These are phyloP conservation scores for Claviceps monticola DNA, from an alignment of 2,329 filamentous ascomycete species.

Conservation along the genomic window DNA sequence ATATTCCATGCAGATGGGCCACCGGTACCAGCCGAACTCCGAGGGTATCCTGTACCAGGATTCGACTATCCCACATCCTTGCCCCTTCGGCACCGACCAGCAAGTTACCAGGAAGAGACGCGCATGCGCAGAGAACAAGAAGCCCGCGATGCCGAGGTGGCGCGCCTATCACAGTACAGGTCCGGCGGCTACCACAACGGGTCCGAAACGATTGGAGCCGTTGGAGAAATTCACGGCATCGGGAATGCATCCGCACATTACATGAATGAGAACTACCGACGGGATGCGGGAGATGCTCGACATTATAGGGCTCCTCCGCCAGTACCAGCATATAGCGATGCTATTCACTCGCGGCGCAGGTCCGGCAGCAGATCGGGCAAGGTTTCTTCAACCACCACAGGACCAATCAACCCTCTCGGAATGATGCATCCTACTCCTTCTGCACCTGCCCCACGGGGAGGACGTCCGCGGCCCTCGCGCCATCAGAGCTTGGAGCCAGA, in stretches of 20 bases:
- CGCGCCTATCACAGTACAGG: slow-evolving; percentile 12
- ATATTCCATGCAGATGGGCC: slow-evolving; percentile 10
- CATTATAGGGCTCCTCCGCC: neutral
- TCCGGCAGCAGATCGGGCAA: slow-evolving; percentile 25
- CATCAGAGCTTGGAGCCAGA: slow-evolving; percentile 27
- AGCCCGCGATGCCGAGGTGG: slow-evolving; percentile 27
- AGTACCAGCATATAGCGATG: slow-evolving; percentile 24
- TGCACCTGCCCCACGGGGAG: neutral
- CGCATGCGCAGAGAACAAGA: slow-evolving; percentile 33
- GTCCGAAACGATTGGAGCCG: slow-evolving; percentile 18
- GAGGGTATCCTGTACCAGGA: slow-evolving; percentile 7
- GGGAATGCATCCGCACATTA: slow-evolving; percentile 43
- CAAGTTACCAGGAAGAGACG: slow-evolving; percentile 32
- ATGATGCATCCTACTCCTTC: slow-evolving; percentile 9
- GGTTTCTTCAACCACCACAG: slow-evolving; percentile 20
- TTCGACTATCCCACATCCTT: slow-evolving; percentile 7
- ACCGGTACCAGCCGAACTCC: slow-evolving; percentile 18
- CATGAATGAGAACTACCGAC: slow-evolving; percentile 45
- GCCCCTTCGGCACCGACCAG: slow-evolving; percentile 13
- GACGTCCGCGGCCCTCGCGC: slow-evolving; percentile 12
- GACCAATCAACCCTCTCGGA: slow-evolving; percentile 17
- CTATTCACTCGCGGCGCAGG: slow-evolving; percentile 32
- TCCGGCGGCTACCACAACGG: slow-evolving; percentile 25
- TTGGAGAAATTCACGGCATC: slow-evolving; percentile 26
- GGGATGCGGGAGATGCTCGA: slow-evolving; percentile 1